These are phyloP conservation scores for Rhodamnia argentea DNA, from an alignment of 345 rosid species.

Conservation along the genomic window DNA sequence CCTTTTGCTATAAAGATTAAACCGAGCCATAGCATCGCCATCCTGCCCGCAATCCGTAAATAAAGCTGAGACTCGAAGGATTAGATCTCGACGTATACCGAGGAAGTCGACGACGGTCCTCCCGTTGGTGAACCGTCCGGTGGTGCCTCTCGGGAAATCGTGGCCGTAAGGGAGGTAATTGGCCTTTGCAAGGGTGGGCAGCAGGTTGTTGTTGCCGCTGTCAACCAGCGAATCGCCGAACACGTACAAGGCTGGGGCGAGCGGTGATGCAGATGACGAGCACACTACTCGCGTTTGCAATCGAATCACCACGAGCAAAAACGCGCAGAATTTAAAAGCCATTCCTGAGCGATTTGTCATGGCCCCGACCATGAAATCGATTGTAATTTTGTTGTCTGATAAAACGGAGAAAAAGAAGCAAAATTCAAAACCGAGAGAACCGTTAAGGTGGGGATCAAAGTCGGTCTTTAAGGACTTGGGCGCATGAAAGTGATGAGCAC, in stretches of 20 bases:
- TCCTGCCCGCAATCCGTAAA: no score
- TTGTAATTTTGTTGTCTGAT: not conserved
- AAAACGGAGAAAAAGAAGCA: not conserved
- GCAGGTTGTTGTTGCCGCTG: conserved; percentile 35
- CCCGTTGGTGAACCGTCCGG: conserved; percentile 51
- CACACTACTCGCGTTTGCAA: not conserved
- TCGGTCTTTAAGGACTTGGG: not conserved
- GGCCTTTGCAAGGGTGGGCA: conserved; percentile 27
- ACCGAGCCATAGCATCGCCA: no score
- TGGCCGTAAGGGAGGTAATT: conserved; percentile 28
- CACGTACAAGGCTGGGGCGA: conserved; percentile 28
- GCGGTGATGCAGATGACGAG: not conserved
- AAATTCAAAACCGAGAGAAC: not conserved
- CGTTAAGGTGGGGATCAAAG: not conserved
- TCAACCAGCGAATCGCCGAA: conserved; percentile 46
- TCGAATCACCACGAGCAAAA: not conserved
- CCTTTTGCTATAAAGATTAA: no score
- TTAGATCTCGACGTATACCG: conserved; percentile 1
- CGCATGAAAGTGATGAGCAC: not conserved
- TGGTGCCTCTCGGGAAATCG: conserved; percentile 14
- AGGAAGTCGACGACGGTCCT: conserved; percentile 26
- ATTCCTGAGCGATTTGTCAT: not conserved
- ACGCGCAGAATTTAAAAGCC: not conserved
- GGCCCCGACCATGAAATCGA: not conserved
- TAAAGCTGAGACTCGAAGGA: not conserved